Conservation (phyloP, 2,329 filamentous ascomycete species). For the Talaromyces islandicus region DNA sequence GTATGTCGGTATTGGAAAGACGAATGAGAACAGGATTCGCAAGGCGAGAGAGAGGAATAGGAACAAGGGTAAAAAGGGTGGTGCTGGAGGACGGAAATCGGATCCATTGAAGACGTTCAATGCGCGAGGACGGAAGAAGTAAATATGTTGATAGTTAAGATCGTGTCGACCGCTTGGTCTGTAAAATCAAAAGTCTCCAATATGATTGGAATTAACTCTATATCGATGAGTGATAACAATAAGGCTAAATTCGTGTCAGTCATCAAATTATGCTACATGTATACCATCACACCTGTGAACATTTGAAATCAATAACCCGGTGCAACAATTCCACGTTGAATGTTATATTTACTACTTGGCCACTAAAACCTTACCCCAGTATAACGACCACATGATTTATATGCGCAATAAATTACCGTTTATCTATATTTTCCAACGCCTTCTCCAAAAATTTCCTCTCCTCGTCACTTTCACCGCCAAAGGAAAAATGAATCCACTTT, state of each 20-base stretch:
- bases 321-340: too few species aligned
- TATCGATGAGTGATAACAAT: neutral
- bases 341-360: neutral
- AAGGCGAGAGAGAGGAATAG: slow-evolving; percentile 43
- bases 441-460: slow-evolving; percentile 1
- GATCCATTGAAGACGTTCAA: neutral
- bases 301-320: too few species aligned
- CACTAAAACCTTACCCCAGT: neutral
- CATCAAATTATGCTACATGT: too few species aligned
- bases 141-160: neutral
- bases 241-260: too few species aligned
- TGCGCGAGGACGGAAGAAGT: slow-evolving; percentile 31
- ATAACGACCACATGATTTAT: neutral
- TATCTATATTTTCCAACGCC: neutral
- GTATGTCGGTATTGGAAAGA: slow-evolving; percentile 62
- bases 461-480: slow-evolving; percentile 14
- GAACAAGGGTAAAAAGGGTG: slow-evolving; percentile 38
- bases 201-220: neutral
- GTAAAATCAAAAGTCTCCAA: neutral
- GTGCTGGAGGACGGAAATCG: neutral
- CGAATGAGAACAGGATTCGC: slow-evolving; percentile 46
- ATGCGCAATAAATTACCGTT: neutral
- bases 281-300: too few species aligned
- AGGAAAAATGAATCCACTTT: slow-evolving; percentile 35
- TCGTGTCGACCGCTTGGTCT: neutral